Percentiles rank a stretch among this genome's conserved stretches.
These are phyloP conservation scores for Aspergillus ustus DNA, from an alignment of 2,329 filamentous ascomycete genomes.

Conservation along the genomic window DNA sequence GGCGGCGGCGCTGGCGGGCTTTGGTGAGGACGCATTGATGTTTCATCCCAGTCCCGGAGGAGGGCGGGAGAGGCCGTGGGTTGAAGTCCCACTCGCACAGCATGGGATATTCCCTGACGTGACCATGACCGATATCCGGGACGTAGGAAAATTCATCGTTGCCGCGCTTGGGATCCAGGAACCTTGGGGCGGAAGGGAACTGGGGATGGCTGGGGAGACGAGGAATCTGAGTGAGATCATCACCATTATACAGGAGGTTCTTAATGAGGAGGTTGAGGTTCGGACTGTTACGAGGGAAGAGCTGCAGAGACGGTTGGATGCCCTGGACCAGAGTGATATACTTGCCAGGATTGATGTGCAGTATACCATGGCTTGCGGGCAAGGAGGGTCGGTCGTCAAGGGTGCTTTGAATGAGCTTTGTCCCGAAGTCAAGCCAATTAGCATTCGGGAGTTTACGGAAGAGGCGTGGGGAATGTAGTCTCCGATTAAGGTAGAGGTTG, in stretches of 20 bases:
- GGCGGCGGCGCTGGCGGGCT: slow-evolving; percentile 13
- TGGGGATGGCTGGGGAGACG: slow-evolving; percentile 40
- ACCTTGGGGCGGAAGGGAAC: slow-evolving; percentile 32
- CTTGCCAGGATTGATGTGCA: slow-evolving; percentile 15
- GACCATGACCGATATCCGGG: slow-evolving; percentile 38
- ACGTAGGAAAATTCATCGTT: slow-evolving; percentile 37
- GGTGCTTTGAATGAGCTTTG: slow-evolving; percentile 9
- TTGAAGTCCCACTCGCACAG: slow-evolving; percentile 31
- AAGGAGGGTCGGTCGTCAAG: slow-evolving; percentile 10
- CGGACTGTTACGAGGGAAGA: background rate
- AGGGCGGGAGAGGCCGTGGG: too few species aligned
- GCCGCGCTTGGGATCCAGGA: slow-evolving; percentile 35
- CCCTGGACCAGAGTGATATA: slow-evolving; percentile 1
- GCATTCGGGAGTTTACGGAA: slow-evolving; percentile 10
- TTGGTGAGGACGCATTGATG: slow-evolving; percentile 12
- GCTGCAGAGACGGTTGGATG: slow-evolving; percentile 1
- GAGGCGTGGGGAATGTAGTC: too few species aligned
- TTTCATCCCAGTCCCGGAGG: slow-evolving; percentile 25
- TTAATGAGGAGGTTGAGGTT: slow-evolving; percentile 20
- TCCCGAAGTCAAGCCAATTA: slow-evolving; percentile 1
- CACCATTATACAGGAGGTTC: slow-evolving; percentile 26
- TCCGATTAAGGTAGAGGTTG: too few species aligned
- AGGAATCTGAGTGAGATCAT: slow-evolving; percentile 31
- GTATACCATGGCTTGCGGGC: slow-evolving; percentile 17
- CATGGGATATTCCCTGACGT: slow-evolving; percentile 30